These are phyloP conservation scores for Allium fistulosum DNA, from an alignment of 106 monocot genomes.

Conservation along the genomic window DNA sequence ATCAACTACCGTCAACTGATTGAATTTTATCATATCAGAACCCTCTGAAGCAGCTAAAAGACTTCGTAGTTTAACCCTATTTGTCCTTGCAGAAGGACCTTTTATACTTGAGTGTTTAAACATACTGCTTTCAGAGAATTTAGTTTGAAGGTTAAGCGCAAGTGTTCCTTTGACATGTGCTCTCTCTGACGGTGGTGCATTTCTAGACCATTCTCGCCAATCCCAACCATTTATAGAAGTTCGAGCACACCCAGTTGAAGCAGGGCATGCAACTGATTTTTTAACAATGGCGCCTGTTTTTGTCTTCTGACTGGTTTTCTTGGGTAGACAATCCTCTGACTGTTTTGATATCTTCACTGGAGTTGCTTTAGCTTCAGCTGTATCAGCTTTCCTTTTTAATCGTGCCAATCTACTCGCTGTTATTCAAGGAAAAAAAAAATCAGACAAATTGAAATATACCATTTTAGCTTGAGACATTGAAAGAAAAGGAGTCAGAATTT, in stretches of 20 bases:
- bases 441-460: conserved; percentile 5
- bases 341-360: conserved; percentile 23
- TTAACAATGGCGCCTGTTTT: conserved; percentile 9
- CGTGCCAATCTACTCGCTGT: conserved; percentile 23
- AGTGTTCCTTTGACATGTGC: conserved; percentile 45
- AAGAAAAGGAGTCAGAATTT: conserved; percentile 1
- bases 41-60: conserved; percentile 93
- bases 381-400: conserved; percentile 39
- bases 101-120: conserved; percentile 35
- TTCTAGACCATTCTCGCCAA: conserved; percentile 82
- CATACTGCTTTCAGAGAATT: conserved; percentile 11
- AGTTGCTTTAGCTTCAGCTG: conserved; percentile 4
- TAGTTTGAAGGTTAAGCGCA: background rate
- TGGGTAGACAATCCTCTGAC: conserved; percentile 8
- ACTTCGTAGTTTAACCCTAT: conserved; percentile 76
- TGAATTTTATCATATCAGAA: conserved; percentile 79
- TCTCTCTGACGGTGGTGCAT: conserved; percentile 68
- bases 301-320: conserved; percentile 16
- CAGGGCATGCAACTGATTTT: conserved; percentile 46
- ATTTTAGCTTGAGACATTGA: conserved; percentile 20
- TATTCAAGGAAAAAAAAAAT: background rate
- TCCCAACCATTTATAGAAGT: conserved; percentile 88
- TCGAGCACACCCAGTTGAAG: conserved; percentile 80
- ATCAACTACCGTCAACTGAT: conserved; percentile 61
- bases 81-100: conserved; percentile 92